A percentile compares a stretch with the other conserved stretches of the same genome.
Conservation (phyloP, 225 moss, liverwort and hornwort species). For the Marchantia paleacea region DNA sequence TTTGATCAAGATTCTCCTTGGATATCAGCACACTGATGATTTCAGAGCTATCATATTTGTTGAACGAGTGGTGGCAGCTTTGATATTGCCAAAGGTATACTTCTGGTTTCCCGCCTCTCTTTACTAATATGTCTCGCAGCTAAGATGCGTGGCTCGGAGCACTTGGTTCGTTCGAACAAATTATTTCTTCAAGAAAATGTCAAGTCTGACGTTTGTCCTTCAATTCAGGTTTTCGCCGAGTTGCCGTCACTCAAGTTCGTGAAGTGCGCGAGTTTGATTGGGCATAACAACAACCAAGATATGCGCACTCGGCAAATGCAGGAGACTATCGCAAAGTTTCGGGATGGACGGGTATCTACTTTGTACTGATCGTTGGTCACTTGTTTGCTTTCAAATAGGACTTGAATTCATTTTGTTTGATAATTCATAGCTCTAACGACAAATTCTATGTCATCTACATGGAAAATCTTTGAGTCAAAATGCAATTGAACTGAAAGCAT, state of each 20-base stretch:
- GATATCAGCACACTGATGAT: conserved; percentile 97
- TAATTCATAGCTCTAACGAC: not conserved
- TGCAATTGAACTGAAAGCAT: not conserved
- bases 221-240: conserved; percentile 92
- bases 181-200: no score
- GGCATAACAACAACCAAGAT: conserved; percentile 99
- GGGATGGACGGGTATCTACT: conserved; percentile 84
- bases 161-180: not conserved
- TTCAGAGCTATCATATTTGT: conserved; percentile 99
- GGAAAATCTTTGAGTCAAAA: not conserved
- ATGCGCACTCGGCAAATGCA: conserved; percentile 99
- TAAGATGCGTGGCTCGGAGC: not conserved
- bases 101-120: not conserved
- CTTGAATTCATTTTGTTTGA: not conserved
- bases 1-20: conserved; percentile 85
- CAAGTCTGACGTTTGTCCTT: not conserved
- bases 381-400: not conserved
- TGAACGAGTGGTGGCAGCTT: conserved; percentile 93
- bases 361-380: not conserved
- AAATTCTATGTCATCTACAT: not conserved
- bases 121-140: not conserved
- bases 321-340: conserved; percentile 95
- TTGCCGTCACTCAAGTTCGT: conserved; percentile 96
- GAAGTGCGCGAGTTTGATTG: conserved; percentile 96
- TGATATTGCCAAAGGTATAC: conserved; percentile 85